phyloP scores from a whole-genome alignment of 441 rosid species.

The Pelargonium cotyledonis region DNA sequence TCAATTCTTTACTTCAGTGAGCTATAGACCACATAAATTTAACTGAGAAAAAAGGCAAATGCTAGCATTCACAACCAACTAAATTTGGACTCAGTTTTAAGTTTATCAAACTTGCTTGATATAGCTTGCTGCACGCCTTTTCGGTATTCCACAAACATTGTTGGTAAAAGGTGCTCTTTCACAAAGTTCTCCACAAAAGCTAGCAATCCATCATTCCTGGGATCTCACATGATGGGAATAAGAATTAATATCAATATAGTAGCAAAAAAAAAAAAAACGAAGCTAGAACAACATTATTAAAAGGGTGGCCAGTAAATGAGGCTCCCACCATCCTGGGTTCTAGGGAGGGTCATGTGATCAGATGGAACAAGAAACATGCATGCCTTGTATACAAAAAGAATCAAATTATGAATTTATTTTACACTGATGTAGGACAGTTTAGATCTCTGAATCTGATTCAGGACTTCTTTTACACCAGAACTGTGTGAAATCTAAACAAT shows the following conservation, averaged over 20 bases:
- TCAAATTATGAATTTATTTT: neutral
- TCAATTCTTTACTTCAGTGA: no score
- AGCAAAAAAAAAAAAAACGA: slow-evolving; percentile 5
- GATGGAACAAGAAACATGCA: neutral
- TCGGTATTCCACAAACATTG: slow-evolving; percentile 94
- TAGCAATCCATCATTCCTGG: slow-evolving; percentile 95
- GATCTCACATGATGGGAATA: slow-evolving; percentile 19
- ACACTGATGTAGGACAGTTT: no score
- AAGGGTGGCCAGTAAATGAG: neutral
- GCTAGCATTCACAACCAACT: neutral
- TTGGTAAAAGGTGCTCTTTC: slow-evolving; percentile 91
- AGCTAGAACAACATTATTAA: neutral
- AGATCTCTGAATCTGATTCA: no score
- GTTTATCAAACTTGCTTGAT: slow-evolving; percentile 63
- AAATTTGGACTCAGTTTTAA: slow-evolving; percentile 7
- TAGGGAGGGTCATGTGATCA: neutral
- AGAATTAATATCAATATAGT: slow-evolving; percentile 11
- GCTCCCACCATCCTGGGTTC: neutral
- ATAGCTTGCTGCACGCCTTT: slow-evolving; percentile 98
- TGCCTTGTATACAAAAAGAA: neutral
- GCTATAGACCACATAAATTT: no score
- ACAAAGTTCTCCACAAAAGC: slow-evolving; percentile 92
- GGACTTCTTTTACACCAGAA: no score
- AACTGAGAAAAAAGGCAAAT: neutral
- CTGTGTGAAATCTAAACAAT: no score